These are phyloP conservation scores for Dendrocalamus latiflorus DNA, from an alignment of 202 grass and related monocot genomes.

Conservation along the genomic window DNA sequence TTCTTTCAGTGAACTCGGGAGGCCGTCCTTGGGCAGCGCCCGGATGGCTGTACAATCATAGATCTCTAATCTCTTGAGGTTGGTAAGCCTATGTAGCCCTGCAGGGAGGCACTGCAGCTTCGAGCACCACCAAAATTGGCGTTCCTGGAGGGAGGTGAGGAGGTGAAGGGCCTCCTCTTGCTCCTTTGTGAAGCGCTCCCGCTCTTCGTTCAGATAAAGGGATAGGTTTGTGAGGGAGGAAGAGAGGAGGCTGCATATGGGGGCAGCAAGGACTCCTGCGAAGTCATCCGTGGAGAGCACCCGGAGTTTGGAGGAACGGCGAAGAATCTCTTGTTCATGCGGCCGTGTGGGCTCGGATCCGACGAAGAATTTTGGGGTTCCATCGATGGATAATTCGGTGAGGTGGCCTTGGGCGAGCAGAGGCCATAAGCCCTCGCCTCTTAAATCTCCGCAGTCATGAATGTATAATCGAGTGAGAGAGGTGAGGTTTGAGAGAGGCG, in stretches of 20 bases:
- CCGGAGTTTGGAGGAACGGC: too few species aligned
- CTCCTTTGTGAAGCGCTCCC: too few species aligned
- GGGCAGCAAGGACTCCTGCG: too few species aligned
- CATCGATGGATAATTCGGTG: fast-evolving
- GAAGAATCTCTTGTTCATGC: too few species aligned
- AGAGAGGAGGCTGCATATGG: too few species aligned
- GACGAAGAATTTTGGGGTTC: background rate
- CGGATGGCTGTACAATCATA: fast-evolving
- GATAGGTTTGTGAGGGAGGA: too few species aligned
- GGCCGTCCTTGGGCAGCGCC: background rate
- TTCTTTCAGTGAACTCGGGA: background rate
- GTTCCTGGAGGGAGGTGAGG: too few species aligned
- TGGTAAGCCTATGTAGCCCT: background rate
- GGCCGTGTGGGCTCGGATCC: background rate
- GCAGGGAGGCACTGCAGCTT: too few species aligned
- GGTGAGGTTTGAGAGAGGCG: background rate
- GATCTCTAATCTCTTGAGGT: fast-evolving
- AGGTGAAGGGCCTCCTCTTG: too few species aligned
- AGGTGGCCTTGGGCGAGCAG: background rate
- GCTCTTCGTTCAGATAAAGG: too few species aligned
- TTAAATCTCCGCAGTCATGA: background rate
- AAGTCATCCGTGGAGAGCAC: too few species aligned
- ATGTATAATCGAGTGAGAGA: background rate
- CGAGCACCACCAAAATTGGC: too few species aligned
- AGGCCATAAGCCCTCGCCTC: background rate